Base-by-base conservation (phyloP, 148 eudicot species). In the Rhododendron mucronatum region DNA sequence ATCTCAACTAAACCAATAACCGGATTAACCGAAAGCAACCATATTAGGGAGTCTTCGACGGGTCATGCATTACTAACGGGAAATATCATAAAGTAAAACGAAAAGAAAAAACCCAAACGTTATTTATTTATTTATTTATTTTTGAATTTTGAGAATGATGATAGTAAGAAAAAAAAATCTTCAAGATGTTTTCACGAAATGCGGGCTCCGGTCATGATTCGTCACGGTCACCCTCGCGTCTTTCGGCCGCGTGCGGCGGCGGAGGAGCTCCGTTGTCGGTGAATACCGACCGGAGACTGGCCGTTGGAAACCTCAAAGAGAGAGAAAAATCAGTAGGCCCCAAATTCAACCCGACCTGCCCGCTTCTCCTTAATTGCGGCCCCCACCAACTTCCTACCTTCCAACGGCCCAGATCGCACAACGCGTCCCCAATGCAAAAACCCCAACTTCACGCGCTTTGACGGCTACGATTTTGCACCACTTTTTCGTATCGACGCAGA, bases 401-500 rank as follows among this genome's bases (percentile, higher is more conserved):
- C 71, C 69, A 81, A 89, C 88, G 88, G 90, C 41, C 35, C 75
- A 37, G 75, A 86, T 86, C 83, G n/a, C 53, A 41, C 82, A n/a
- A 85, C 88, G 81, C n/a, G 77, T 47, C 33, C 79, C 21, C 30
- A 18, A 78, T 80, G 81, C 86, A 73, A 33, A 73, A 18, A 3
- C 7, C 82, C 78, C 26, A 35, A 44, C 71, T 53, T 6, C 69
- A 37, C 78, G 81, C 71, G 71, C 51, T 65, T 71, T 74, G 69
- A 89, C 88, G 90, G 87, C 88, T 86, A 47, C 87, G 90, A 89
- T 89, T 87, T 87, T 47, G 51, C 39, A 82, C 73, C 51, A 51
- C 33, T 33, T 53, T 35, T 47, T 33, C 59, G 11, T 75, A 13
- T 53, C 57, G 50, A 12, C 33, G 45, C 45, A 41, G 8, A 16